These are phyloP conservation scores for Rubia tinctorum DNA, from an alignment of 305 asterid genomes.

Conservation along the genomic window DNA sequence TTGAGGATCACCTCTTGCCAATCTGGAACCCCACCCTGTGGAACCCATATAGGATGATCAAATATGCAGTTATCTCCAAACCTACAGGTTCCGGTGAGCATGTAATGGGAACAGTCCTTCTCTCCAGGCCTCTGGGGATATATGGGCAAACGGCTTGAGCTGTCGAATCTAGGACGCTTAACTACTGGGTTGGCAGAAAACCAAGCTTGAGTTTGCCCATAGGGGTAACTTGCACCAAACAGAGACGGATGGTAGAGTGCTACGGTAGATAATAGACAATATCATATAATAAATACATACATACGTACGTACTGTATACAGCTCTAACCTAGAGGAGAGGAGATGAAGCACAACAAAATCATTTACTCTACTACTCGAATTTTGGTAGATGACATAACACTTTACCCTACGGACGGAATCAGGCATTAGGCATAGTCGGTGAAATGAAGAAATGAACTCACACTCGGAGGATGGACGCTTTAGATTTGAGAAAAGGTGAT, in stretches of 20 bases:
- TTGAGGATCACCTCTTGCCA: conserved; percentile 98
- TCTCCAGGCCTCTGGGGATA: conserved; percentile 99
- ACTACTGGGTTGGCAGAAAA: conserved; percentile 74
- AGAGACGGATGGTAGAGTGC: conserved; percentile 87
- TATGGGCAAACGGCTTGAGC: conserved; percentile 86
- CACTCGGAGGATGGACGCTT: conserved; percentile 71
- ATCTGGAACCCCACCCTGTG: conserved; percentile 99
- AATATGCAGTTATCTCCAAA: conserved; percentile 98
- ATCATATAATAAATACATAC: conserved; percentile 16
- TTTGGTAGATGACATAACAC: neutral
- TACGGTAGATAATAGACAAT: conserved; percentile 55
- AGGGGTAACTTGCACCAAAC: conserved; percentile 49
- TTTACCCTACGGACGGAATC: neutral
- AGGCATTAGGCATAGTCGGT: neutral
- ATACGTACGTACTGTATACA: conserved; percentile 23
- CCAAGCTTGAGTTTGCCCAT: conserved; percentile 97
- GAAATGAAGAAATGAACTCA: conserved; percentile 23
- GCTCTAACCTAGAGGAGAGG: too few species aligned
- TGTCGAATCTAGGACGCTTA: conserved; percentile 95
- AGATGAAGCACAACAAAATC: too few species aligned
- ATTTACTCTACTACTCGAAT: too few species aligned
- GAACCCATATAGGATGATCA: conserved; percentile 99
- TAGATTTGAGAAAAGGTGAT: conserved; percentile 45
- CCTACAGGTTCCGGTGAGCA: conserved; percentile 99
- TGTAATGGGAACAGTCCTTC: conserved; percentile 98